These are phyloP conservation scores for Neofusicoccum ribis DNA, from an alignment of 2,329 filamentous ascomycete genomes.

Conservation along the genomic window DNA sequence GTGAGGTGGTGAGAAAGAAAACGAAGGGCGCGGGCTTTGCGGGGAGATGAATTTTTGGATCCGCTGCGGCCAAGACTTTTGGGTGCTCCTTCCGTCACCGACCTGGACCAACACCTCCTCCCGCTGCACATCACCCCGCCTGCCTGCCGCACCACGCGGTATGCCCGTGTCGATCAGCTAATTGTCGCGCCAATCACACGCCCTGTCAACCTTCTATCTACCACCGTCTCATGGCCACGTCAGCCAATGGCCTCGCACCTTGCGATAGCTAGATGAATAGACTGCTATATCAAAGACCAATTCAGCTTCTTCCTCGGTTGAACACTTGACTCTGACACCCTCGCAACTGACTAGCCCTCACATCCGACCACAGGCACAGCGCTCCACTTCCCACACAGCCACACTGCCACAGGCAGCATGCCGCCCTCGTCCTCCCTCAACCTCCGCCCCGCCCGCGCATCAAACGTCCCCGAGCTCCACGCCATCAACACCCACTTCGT, in stretches of 20 bases:
- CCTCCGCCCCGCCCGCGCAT: slow-evolving; percentile 35
- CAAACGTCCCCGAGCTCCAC: slow-evolving; percentile 37
- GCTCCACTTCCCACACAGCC: neutral
- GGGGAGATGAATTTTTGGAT: slow-evolving; percentile 16
- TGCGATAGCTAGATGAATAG: neutral
- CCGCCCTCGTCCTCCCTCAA: slow-evolving; percentile 28
- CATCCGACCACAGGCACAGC: neutral
- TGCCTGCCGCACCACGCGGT: too few species aligned
- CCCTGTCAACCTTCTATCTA: too few species aligned
- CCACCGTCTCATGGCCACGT: neutral
- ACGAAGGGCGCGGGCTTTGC: neutral
- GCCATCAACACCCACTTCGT: slow-evolving; percentile 42
- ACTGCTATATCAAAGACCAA: too few species aligned
- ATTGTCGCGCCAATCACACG: neutral
- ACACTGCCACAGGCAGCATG: slow-evolving; percentile 21
- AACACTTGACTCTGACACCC: too few species aligned
- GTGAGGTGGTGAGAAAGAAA: neutral
- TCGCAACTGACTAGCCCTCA: too few species aligned
- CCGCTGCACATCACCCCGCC: neutral
- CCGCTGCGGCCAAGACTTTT: slow-evolving; percentile 11
- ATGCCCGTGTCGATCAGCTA: neutral
- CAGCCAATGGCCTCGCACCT: neutral
- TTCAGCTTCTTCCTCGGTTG: too few species aligned
- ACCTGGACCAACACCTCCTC: neutral
- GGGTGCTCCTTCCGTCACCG: neutral